These are phyloP conservation scores for Yamadazyma atmosphaerica DNA, from an alignment of 1,139 yeast genomes.

Conservation along the genomic window DNA sequence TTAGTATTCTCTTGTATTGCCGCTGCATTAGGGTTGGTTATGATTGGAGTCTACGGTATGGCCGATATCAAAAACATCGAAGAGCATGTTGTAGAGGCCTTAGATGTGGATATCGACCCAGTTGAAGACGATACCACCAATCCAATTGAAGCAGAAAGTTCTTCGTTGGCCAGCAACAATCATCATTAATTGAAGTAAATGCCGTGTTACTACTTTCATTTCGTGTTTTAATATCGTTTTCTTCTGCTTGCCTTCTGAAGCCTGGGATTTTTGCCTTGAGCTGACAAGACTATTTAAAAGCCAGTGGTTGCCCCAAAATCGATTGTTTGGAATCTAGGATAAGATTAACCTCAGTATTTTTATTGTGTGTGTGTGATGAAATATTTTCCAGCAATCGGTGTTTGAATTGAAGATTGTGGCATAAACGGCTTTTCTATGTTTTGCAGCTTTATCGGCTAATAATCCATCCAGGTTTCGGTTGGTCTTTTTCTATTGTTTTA, in stretches of 20 bases:
- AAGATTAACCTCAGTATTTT: background rate
- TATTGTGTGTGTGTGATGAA: conserved; percentile 11
- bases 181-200: background rate
- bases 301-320: background rate
- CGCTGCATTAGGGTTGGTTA: conserved; percentile 57
- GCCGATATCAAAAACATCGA: conserved; percentile 65
- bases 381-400: conserved; percentile 1
- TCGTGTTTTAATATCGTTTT: background rate
- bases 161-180: background rate
- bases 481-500: background rate
- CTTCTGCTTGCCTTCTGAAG: no score
- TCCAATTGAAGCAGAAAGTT: conserved; percentile 1
- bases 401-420: background rate
- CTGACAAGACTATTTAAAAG: no score
- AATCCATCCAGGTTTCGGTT: background rate
- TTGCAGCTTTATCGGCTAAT: background rate
- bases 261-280: no score
- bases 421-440: background rate
- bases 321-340: background rate
- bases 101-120: conserved; percentile 50
- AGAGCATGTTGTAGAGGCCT: conserved; percentile 55
- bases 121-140: conserved; percentile 22
- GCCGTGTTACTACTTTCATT: background rate
- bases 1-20: conserved; percentile 54
- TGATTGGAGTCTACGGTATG: conserved; percentile 62